These are phyloP conservation scores for Colletotrichum cuscutae DNA, from an alignment of 2,329 filamentous ascomycete genomes.

Conservation along the genomic window DNA sequence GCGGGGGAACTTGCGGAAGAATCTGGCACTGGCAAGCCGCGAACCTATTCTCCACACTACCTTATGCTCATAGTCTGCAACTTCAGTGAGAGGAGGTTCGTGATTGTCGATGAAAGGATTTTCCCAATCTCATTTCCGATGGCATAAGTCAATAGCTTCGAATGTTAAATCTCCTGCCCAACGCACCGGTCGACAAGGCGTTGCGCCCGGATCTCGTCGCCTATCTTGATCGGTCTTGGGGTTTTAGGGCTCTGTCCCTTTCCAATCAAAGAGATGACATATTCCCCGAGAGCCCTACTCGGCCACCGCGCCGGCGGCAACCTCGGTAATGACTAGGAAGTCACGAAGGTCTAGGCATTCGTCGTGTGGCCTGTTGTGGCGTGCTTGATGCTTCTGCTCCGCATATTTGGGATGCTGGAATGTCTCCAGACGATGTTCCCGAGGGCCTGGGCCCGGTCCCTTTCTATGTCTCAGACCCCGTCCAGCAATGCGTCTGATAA, in stretches of 20 bases:
- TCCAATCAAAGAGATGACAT: background rate
- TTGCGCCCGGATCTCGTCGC: constrained; percentile 26
- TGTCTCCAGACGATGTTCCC: background rate
- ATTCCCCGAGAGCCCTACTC: background rate
- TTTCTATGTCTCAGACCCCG: background rate
- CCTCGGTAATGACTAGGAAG: background rate
- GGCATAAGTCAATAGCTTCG: background rate
- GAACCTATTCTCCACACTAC: background rate
- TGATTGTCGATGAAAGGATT: background rate
- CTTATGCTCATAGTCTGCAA: background rate
- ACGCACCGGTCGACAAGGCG: constrained; percentile 17
- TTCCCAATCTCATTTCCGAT: background rate
- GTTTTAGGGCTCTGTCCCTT: constrained; percentile 12
- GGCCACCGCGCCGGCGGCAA: background rate
- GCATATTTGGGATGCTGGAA: background rate
- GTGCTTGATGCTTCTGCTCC: background rate
- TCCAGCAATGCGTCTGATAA: background rate
- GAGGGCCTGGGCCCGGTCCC: background rate
- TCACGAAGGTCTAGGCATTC: background rate
- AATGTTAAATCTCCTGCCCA: background rate
- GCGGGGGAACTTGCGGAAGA: constrained; percentile 8
- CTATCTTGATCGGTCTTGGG: constrained; percentile 16
- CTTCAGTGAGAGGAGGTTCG: background rate
- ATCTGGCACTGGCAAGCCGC: background rate
- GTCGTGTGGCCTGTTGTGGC: background rate